These are phyloP conservation scores for Uronychia binucleata DNA, from an alignment of 73 alveolate species.

Conservation along the genomic window DNA sequence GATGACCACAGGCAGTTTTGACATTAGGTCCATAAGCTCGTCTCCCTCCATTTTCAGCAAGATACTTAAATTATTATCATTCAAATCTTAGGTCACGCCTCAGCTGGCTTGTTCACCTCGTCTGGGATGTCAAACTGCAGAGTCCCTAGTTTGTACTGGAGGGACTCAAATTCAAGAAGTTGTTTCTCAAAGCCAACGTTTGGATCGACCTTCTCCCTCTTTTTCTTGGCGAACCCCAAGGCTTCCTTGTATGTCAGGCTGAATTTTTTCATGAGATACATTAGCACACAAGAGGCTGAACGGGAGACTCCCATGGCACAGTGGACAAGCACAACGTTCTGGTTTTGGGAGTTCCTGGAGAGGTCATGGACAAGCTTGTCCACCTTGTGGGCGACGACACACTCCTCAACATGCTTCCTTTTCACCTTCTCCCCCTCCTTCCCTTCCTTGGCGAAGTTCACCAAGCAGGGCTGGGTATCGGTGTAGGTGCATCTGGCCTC, in stretches of 20 bases:
- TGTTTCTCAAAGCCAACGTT: conserved; percentile 77
- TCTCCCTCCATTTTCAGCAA: background rate
- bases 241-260: conserved; percentile 65
- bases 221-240: conserved; percentile 54
- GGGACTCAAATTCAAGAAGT: conserved; percentile 64
- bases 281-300: conserved; percentile 83
- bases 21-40: background rate
- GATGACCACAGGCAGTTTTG: conserved; percentile 66
- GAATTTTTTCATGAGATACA: conserved; percentile 80
- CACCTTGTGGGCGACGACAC: background rate
- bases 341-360: background rate
- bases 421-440: background rate
- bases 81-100: background rate
- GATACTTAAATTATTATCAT: background rate
- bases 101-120: background rate
- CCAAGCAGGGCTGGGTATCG: background rate
- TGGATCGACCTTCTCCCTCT: conserved; percentile 76
- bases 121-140: background rate
- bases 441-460: background rate
- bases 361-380: background rate
- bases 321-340: conserved; percentile 71
- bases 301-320: conserved; percentile 89
- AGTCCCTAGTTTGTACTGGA: conserved; percentile 5
- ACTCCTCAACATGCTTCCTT: background rate
- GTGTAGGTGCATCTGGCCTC: background rate